Evolutionary conservation across 345 rosid species (phyloP), one percentile per base, ranked within the genome.

Genomic region (Capsella bursapastoris): DNA sequence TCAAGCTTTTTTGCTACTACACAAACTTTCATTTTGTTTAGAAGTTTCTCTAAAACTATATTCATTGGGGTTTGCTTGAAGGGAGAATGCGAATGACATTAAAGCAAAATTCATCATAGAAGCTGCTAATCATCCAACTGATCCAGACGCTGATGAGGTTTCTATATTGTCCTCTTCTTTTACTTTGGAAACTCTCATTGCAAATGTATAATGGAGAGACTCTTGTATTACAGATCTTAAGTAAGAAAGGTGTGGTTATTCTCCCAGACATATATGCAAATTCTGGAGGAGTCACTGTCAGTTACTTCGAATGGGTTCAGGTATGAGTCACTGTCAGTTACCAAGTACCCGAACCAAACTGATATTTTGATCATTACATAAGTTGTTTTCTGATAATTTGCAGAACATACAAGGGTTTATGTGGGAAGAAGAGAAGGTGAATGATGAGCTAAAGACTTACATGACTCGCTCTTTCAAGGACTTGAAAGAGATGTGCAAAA

Each of bases 251-350:
- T n/a, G 99, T 92, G 29, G 83, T 85, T 6, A 95, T 95, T 61
- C 97, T 95, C 66, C 99, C 99, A 25, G 99, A 92, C 80, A 90
- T 92, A 72, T 90, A 86, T 71, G 94, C 97, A 10, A 95, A 95
- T 84, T 89, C 97, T 2, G 99, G 99, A 68, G 99, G 97, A 76
- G 99, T 95, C 43, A 95, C 97, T 4, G 97, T 92, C 60, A 95
- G 97, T 74, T 90, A 95, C 90, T 95, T 95, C 6, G 99, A 95
- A 76, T 95, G 99, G 99, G 99, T 95, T 75, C 99, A 94, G 97
- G 98, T 90, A 89, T 29, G 66, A 55, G 52, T 56, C 25, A 22
- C 25, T 22, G 25, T 22, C 25, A 22, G 25, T 22, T 22, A 35
- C 48, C 22, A 44, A 35, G 14, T 4, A 47, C n/a, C 15, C 2